Evolutionary conservation across 2,329 filamentous ascomycete genomes (phyloP).

Genomic region (Colletotrichum neosansevieriae): DNA sequence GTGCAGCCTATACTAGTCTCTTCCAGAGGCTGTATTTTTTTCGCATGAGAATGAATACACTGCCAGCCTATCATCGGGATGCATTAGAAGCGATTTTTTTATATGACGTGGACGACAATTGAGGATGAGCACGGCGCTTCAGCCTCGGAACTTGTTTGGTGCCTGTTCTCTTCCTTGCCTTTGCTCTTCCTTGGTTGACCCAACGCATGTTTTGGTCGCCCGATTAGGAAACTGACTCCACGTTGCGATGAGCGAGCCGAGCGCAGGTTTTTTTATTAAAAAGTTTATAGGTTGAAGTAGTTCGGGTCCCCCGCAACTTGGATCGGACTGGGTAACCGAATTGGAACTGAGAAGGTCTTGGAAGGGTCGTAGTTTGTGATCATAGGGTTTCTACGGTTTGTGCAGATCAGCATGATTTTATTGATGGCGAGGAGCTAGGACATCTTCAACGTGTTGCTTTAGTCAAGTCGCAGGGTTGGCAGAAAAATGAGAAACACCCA

Average conservation of each 20-base stretch:
- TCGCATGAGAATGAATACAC: no score
- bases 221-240: slow-evolving; percentile 16
- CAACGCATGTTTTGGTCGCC: slow-evolving; percentile 9
- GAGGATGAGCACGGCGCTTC: slow-evolving; percentile 3
- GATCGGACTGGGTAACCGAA: slow-evolving; percentile 11
- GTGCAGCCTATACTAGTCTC: background rate
- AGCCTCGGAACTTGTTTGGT: slow-evolving; percentile 17
- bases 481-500: no score
- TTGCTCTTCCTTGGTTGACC: background rate
- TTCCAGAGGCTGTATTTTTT: no score
- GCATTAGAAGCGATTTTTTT: slow-evolving; percentile 27
- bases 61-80: background rate
- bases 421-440: no score
- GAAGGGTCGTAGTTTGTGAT: background rate
- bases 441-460: no score
- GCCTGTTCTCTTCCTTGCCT: background rate
- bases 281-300: background rate
- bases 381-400: background rate
- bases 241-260: background rate
- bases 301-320: slow-evolving; percentile 23
- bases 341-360: background rate
- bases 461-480: background rate
- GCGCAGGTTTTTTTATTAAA: background rate
- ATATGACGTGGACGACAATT: background rate
- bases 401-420: background rate